Percentiles rank a stretch among this genome's conserved stretches.
phyloP scores from a whole-genome alignment of 352 stramenopile genomes.

The Phytophthora fragariaefolia region DNA sequence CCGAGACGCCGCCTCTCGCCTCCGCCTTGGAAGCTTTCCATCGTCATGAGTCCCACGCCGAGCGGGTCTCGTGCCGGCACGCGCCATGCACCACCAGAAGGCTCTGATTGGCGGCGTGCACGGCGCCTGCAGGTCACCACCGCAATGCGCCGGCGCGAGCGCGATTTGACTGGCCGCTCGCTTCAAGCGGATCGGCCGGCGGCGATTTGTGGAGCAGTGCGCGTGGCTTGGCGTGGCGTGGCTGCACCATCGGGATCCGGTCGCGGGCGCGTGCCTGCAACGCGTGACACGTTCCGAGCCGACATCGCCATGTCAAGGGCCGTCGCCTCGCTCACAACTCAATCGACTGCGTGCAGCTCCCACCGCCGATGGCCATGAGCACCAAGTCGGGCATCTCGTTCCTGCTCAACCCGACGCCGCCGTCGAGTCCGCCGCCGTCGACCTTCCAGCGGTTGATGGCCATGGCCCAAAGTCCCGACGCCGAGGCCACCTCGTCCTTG shows the following conservation, averaged over 20 bases:
- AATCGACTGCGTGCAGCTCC: conserved; percentile 15
- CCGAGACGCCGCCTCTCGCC: too few species aligned
- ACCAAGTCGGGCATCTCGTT: conserved; percentile 46
- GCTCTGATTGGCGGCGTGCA: conserved; percentile 30
- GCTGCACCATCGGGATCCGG: conserved; percentile 35
- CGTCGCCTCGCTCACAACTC: conserved; percentile 14
- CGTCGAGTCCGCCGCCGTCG: conserved; percentile 21
- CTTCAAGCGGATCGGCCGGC: conserved; percentile 4
- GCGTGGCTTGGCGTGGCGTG: too few species aligned
- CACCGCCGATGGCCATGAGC: conserved; percentile 19
- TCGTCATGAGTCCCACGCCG: conserved; percentile 27
- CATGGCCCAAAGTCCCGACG: conserved; percentile 20
- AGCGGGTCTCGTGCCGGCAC: conserved; percentile 8
- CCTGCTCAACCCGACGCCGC: conserved; percentile 42
- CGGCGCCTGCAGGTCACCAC: conserved; percentile 18
- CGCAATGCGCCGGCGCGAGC: conserved; percentile 1
- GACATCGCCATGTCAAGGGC: too few species aligned
- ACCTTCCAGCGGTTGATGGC: conserved; percentile 24
- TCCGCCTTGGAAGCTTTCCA: conserved; percentile 6
- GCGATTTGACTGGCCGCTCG: conserved; percentile 15
- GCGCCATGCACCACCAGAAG: conserved; percentile 27
- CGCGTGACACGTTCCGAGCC: conserved; percentile 13
- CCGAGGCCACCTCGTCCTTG: conserved; percentile 17
- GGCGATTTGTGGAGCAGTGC: conserved; percentile 27
- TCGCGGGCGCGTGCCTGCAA: conserved; percentile 18